Percentiles rank a stretch among this genome's conserved stretches.
Evolutionary conservation across 768 basidiomycete genomes (phyloP).

Genomic region (Boletus patriciae): DNA sequence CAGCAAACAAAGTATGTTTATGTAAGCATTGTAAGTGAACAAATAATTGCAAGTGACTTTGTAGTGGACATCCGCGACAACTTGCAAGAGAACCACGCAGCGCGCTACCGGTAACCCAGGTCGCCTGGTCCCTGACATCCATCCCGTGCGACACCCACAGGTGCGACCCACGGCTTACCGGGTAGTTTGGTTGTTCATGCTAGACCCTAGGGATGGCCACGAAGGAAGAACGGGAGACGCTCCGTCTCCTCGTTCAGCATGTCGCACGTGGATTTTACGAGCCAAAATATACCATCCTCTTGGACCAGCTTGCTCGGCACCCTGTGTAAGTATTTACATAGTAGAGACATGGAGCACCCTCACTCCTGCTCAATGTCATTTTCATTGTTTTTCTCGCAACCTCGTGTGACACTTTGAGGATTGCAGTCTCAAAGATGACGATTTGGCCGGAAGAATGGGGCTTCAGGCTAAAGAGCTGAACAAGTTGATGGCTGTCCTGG

Average conservation of each 20-base stretch:
- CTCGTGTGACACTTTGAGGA: constrained; percentile 23
- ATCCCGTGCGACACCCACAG: background rate
- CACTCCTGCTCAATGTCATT: constrained; percentile 22
- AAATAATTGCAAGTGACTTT: no score
- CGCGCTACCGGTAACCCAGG: no score
- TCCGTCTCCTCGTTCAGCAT: constrained; percentile 88
- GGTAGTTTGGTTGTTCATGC: background rate
- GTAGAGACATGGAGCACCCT: constrained; percentile 22
- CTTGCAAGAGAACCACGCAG: no score
- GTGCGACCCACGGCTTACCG: background rate
- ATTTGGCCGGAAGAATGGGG: constrained; percentile 87
- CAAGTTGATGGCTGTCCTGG: constrained; percentile 81
- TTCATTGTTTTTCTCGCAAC: constrained; percentile 6
- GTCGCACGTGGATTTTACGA: constrained; percentile 96
- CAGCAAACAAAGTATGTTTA: no score
- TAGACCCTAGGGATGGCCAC: constrained; percentile 48
- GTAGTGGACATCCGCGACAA: background rate
- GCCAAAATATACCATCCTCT: constrained; percentile 82
- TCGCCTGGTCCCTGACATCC: background rate
- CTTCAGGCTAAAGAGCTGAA: constrained; percentile 87
- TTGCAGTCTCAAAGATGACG: constrained; percentile 86
- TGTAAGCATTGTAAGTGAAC: no score
- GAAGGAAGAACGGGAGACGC: constrained; percentile 78
- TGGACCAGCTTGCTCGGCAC: constrained; percentile 92
- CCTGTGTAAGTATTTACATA: constrained; percentile 79